These are phyloP conservation scores for Penicillium sp. DNA, from an alignment of 2,329 filamentous ascomycete species.

Conservation along the genomic window DNA sequence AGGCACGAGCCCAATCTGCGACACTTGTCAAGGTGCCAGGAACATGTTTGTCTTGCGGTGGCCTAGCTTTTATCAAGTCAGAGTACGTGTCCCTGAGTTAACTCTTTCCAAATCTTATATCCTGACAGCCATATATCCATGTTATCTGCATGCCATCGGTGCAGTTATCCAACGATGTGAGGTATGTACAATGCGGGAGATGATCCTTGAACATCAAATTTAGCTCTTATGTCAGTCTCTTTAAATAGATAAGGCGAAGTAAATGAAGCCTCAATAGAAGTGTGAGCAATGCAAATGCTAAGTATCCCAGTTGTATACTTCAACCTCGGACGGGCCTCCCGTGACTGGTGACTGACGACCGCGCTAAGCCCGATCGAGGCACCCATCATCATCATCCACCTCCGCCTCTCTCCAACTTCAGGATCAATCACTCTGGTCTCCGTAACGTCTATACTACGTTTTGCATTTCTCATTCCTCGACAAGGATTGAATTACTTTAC, in stretches of 20 bases:
- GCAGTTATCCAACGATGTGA: constrained; percentile 1
- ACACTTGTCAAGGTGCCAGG: constrained; percentile 8
- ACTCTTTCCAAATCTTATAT: neutral
- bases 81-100: neutral
- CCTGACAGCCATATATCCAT: neutral
- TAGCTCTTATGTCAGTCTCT: neutral
- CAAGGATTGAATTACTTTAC: constrained; percentile 6
- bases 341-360: constrained; percentile 27
- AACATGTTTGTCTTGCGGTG: constrained; percentile 4
- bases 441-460: constrained; percentile 10
- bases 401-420: constrained; percentile 12
- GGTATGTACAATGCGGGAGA: neutral
- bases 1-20: constrained; percentile 12
- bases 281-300: neutral
- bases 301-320: constrained; percentile 1
- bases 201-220: neutral
- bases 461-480: constrained; percentile 6
- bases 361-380: constrained; percentile 22
- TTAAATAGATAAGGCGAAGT: neutral
- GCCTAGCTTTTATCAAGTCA: neutral
- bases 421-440: neutral
- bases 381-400: constrained; percentile 23
- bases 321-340: constrained; percentile 13
- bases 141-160: constrained; percentile 1
- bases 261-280: neutral